phyloP scores from a whole-genome alignment of 2,329 filamentous ascomycete species.

The Botrytis fabae region DNA sequence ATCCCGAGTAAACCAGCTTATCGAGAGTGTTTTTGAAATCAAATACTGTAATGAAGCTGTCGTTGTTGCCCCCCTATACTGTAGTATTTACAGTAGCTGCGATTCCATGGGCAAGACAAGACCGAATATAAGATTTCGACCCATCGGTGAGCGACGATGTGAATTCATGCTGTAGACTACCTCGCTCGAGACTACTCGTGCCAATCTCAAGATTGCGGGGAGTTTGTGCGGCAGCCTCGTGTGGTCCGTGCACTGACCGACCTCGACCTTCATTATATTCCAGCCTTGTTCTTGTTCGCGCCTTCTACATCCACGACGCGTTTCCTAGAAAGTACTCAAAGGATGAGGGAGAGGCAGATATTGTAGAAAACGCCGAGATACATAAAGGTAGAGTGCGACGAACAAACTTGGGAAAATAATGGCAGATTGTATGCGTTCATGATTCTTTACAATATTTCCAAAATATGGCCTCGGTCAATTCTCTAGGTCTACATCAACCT shows the following conservation, averaged over 20 bases:
- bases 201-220: background rate
- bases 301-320: slow-evolving; percentile 8
- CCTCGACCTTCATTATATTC: background rate
- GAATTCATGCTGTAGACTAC: background rate
- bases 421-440: slow-evolving; percentile 25
- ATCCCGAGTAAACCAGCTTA: background rate
- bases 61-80: background rate
- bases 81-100: background rate
- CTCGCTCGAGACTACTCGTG: no score
- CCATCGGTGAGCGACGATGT: background rate
- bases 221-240: background rate
- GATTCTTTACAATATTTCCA: slow-evolving; percentile 24
- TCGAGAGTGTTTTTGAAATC: background rate
- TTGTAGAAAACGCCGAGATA: background rate
- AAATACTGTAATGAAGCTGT: background rate
- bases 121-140: background rate
- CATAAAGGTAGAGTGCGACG: background rate
- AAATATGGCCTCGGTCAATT: slow-evolving; percentile 84
- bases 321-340: background rate
- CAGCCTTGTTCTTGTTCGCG: background rate
- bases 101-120: background rate
- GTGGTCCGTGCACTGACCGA: no score
- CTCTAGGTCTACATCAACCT: slow-evolving; percentile 87
- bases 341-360: background rate
- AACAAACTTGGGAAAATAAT: slow-evolving; percentile 5